Evolutionary conservation across 768 basidiomycete species (phyloP).

Genomic region (Vararia minispora): DNA sequence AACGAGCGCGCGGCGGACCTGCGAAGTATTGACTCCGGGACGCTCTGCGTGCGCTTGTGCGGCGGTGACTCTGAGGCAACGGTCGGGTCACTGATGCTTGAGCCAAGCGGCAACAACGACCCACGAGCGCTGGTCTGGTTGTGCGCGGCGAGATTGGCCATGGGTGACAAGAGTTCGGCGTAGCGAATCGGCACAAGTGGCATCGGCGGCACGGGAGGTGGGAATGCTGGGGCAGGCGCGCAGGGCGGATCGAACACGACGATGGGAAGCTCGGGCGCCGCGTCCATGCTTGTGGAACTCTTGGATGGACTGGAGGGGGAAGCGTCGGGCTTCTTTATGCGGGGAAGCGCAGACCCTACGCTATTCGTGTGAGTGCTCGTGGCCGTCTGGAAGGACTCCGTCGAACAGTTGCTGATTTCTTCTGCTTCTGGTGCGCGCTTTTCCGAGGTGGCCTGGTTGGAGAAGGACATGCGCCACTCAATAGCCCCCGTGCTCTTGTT

Average conservation of each 20-base stretch:
- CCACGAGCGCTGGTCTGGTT: constrained; percentile 9
- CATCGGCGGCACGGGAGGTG: constrained; percentile 7
- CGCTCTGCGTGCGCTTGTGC: constrained; percentile 13
- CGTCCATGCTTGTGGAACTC: no score
- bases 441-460: constrained; percentile 8
- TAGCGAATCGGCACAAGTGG: constrained; percentile 6
- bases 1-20: constrained; percentile 10
- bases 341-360: no score
- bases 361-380: constrained; percentile 9
- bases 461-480: constrained; percentile 9
- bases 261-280: background rate
- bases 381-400: constrained; percentile 10
- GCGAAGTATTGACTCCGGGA: constrained; percentile 12
- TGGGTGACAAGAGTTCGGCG: constrained; percentile 11
- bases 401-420: constrained; percentile 10
- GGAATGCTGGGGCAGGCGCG: constrained; percentile 10
- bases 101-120: constrained; percentile 9
- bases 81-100: constrained; percentile 9
- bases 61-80: constrained; percentile 3
- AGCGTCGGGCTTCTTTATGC: background rate
- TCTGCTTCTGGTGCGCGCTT: constrained; percentile 4
- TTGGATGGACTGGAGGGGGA: constrained; percentile 1
- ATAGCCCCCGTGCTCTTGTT: constrained; percentile 2
- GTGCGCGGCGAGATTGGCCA: constrained; percentile 10
- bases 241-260: background rate